phyloP scores from a whole-genome alignment of 352 stramenopile species.

The Globisporangium takayamanum region DNA sequence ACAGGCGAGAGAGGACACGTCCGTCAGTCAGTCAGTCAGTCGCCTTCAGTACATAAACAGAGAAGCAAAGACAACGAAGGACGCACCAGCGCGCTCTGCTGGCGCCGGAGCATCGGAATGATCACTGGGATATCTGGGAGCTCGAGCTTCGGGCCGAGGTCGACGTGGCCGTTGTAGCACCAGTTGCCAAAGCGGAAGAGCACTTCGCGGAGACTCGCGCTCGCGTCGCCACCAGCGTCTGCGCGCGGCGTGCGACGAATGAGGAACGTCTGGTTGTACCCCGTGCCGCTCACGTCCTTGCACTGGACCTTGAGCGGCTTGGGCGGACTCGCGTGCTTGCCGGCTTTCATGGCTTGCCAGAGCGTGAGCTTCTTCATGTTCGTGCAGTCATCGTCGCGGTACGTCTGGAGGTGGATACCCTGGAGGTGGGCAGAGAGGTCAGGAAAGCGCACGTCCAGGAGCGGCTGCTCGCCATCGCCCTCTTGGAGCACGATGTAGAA shows the following conservation, averaged over 20 bases:
- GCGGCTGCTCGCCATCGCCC: constrained; percentile 85
- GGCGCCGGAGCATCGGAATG: constrained; percentile 90
- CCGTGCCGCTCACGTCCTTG: constrained; percentile 74
- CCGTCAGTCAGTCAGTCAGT: not conserved
- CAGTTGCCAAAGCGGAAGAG: constrained; percentile 94
- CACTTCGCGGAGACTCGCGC: constrained; percentile 78
- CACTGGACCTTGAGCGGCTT: constrained; percentile 81
- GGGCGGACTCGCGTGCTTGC: constrained; percentile 50
- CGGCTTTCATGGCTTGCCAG: constrained; percentile 73
- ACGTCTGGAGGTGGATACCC: constrained; percentile 84
- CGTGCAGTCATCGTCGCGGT: constrained; percentile 67
- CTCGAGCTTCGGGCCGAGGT: constrained; percentile 85
- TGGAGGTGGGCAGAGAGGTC: constrained; percentile 87
- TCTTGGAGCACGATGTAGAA: constrained; percentile 92
- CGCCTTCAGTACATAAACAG: not conserved
- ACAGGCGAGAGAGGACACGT: not conserved
- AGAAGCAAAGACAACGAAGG: not conserved
- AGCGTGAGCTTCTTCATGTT: constrained; percentile 92
- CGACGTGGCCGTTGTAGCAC: constrained; percentile 93
- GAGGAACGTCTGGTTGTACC: constrained; percentile 84
- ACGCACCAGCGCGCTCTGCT: constrained; percentile 86
- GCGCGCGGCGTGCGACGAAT: constrained; percentile 57
- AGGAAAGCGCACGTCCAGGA: constrained; percentile 93
- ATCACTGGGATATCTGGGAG: constrained; percentile 91
- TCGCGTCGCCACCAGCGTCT: constrained; percentile 14